Conservation (phyloP, 495 filamentous ascomycete species). For the Aspergillus affinis region DNA sequence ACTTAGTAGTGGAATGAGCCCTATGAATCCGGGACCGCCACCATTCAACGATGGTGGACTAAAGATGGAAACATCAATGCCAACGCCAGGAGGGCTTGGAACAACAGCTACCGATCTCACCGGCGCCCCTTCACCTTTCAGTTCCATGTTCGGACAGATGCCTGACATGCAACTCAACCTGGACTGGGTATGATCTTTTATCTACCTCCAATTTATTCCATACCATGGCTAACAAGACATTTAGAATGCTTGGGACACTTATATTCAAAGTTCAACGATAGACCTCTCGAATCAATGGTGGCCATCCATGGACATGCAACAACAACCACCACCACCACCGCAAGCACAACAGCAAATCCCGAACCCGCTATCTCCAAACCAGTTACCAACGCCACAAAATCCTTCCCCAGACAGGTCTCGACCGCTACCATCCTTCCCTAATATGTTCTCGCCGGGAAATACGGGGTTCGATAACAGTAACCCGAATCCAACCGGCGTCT, state of each 20-base stretch:
- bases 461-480: constrained; percentile 11
- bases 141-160: constrained; percentile 55
- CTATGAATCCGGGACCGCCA: constrained; percentile 48
- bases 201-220: neutral
- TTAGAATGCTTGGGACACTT: constrained; percentile 58
- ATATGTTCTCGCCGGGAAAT: constrained; percentile 14
- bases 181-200: constrained; percentile 69
- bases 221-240: constrained; percentile 15
- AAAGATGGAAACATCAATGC: constrained; percentile 36
- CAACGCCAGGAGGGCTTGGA: constrained; percentile 35
- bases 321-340: constrained; percentile 13
- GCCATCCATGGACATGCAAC: constrained; percentile 42
- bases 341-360: constrained; percentile 10
- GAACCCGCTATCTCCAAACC: constrained; percentile 18
- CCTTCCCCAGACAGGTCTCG: constrained; percentile 15
- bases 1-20: constrained; percentile 68
- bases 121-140: constrained; percentile 50
- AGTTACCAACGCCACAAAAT: constrained; percentile 15
- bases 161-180: constrained; percentile 66
- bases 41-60: constrained; percentile 32
- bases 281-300: constrained; percentile 49
- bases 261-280: constrained; percentile 51
- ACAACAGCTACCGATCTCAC: constrained; percentile 34
- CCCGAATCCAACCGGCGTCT: neutral
- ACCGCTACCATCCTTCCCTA: constrained; percentile 16